These are phyloP conservation scores for Tricholoma saponaceum DNA, from an alignment of 768 basidiomycete genomes.

Conservation along the genomic window DNA sequence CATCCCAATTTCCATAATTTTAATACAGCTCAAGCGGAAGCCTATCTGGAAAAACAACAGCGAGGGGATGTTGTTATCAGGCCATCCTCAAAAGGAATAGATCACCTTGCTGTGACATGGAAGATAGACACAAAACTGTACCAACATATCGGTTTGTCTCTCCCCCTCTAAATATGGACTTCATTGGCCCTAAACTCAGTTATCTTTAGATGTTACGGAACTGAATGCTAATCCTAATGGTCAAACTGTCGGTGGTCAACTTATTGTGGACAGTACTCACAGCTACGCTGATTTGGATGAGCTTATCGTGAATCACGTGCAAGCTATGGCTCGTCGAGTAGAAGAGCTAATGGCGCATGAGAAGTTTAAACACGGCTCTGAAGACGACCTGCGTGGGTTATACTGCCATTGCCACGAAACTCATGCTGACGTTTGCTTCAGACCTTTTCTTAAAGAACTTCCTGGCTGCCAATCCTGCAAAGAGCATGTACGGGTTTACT, in stretches of 20 bases:
- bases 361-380: conserved; percentile 85
- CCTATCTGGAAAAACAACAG: conserved; percentile 83
- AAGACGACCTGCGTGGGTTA: conserved; percentile 87
- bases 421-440: conserved; percentile 24
- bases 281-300: conserved; percentile 94
- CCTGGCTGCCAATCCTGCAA: conserved; percentile 88
- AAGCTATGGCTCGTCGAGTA: conserved; percentile 88
- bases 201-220: conserved; percentile 68
- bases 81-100: conserved; percentile 89
- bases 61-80: conserved; percentile 95
- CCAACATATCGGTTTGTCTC: conserved; percentile 85
- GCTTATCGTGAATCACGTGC: conserved; percentile 93
- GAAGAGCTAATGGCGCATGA: conserved; percentile 95
- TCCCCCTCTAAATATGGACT: background rate
- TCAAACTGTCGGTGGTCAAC: conserved; percentile 56
- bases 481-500: conserved; percentile 95
- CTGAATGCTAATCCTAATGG: conserved; percentile 71
- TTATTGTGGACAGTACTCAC: conserved; percentile 74
- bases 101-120: conserved; percentile 98
- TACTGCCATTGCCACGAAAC: background rate
- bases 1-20: conserved; percentile 98
- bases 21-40: conserved; percentile 86
- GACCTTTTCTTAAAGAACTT: conserved; percentile 87
- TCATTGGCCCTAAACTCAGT: background rate
- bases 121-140: conserved; percentile 95